A percentile compares a stretch with the other conserved stretches of the same genome.
phyloP scores from a whole-genome alignment of 805 yeast genomes.

The Metschnikowia shivogae region DNA sequence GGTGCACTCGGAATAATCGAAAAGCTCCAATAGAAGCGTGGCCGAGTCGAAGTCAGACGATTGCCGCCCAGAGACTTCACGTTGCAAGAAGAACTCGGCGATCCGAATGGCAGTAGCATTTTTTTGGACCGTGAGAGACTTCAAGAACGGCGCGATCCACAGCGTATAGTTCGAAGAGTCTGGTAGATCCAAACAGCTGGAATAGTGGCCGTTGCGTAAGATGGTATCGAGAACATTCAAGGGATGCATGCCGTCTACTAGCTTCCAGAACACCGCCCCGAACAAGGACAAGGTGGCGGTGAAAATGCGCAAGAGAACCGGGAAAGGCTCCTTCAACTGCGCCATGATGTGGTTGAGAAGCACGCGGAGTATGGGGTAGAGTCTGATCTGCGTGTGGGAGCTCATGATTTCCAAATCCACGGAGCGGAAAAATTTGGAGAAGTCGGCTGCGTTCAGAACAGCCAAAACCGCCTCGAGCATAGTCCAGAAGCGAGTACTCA shows the following conservation, averaged over 20 bases:
- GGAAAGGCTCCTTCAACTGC: constrained; percentile 45
- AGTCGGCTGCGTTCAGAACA: constrained; percentile 11
- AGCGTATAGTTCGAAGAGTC: constrained; percentile 36
- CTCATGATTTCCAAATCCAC: constrained; percentile 33
- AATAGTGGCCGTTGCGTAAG: constrained; percentile 50
- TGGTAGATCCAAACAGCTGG: constrained; percentile 29
- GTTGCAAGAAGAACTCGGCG: constrained; percentile 43
- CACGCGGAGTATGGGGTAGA: constrained; percentile 35
- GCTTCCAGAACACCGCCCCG: constrained; percentile 49
- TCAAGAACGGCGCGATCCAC: constrained; percentile 51
- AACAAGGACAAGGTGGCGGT: constrained; percentile 40
- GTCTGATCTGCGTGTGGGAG: constrained; percentile 26
- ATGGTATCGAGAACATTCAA: constrained; percentile 57
- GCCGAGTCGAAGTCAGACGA: constrained; percentile 7
- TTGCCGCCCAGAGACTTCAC: constrained; percentile 3
- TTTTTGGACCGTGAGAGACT: constrained; percentile 46
- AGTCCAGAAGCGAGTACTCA: constrained; percentile 48
- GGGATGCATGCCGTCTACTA: constrained; percentile 50
- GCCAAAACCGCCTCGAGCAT: constrained; percentile 33
- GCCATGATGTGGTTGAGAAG: constrained; percentile 53
- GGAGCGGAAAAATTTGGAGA: constrained; percentile 23
- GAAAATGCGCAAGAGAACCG: constrained; percentile 52
- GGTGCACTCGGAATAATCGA: constrained; percentile 14
- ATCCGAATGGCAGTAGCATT: constrained; percentile 51
- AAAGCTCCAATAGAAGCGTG: constrained; percentile 16